A percentile compares a stretch with the other conserved stretches of the same genome.
Conservation (phyloP, 1,284 basidiomycete species). For the Xerocomus minutiporus region DNA sequence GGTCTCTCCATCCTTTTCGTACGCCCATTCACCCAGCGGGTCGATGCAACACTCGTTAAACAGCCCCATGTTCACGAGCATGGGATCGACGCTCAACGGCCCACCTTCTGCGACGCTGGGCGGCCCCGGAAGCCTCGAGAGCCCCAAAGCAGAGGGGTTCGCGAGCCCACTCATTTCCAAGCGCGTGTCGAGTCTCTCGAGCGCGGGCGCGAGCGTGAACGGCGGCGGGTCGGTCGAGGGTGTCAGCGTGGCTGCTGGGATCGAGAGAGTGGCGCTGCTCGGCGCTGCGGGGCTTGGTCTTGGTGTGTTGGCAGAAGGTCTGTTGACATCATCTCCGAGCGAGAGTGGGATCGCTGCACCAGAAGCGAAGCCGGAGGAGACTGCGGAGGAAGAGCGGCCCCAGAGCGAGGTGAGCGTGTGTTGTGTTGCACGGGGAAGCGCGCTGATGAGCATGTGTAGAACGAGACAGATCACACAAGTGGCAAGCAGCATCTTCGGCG, state of each 20-base stretch:
- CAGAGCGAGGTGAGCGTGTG: slow-evolving; percentile 61
- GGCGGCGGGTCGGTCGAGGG: slow-evolving; percentile 23
- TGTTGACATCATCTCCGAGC: slow-evolving; percentile 55
- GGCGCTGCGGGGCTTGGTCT: slow-evolving; percentile 30
- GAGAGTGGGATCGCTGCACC: slow-evolving; percentile 49
- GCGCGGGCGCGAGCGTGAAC: slow-evolving; percentile 25
- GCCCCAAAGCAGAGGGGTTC: slow-evolving; percentile 34
- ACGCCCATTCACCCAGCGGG: slow-evolving; percentile 35
- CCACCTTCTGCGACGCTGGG: slow-evolving; percentile 22
- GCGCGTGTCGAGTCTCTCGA: slow-evolving; percentile 32
- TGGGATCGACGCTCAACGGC: slow-evolving; percentile 24
- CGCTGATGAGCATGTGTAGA: slow-evolving; percentile 28
- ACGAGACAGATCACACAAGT: slow-evolving; percentile 37
- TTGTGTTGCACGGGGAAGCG: not conserved
- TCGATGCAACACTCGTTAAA: slow-evolving; percentile 37
- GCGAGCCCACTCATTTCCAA: slow-evolving; percentile 19
- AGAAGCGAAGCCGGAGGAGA: slow-evolving; percentile 31
- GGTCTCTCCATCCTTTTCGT: slow-evolving; percentile 33
- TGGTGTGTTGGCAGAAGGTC: slow-evolving; percentile 33
- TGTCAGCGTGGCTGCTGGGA: slow-evolving; percentile 9
- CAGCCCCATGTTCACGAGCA: slow-evolving; percentile 31
- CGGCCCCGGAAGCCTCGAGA: slow-evolving; percentile 37
- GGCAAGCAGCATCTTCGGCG: slow-evolving; percentile 42
- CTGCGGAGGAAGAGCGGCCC: slow-evolving; percentile 54
- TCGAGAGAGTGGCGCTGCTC: slow-evolving; percentile 16